These are phyloP conservation scores for Camellia lanceoleosa DNA, from an alignment of 148 eudicot species.

Conservation along the genomic window DNA sequence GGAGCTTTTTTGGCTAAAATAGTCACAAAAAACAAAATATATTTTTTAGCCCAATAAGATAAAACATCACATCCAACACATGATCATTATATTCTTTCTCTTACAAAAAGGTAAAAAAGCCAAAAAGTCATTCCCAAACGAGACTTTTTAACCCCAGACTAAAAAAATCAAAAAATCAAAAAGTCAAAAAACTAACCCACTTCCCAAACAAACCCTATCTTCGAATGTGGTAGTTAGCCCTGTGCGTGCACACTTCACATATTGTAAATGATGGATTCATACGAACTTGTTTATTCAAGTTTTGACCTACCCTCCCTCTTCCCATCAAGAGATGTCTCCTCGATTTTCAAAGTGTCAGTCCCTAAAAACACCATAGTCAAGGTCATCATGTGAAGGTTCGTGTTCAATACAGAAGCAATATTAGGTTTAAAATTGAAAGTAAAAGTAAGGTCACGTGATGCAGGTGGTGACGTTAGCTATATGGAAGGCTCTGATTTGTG, in stretches of 20 bases:
- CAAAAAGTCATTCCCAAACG: too few species aligned
- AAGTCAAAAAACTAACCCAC: too few species aligned
- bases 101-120: too few species aligned
- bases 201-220: background rate
- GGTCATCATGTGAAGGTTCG: background rate
- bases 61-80: too few species aligned
- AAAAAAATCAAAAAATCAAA: too few species aligned
- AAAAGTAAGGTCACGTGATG: background rate
- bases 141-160: too few species aligned
- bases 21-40: too few species aligned
- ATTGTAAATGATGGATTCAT: conserved; percentile 11
- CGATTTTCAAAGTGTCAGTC: background rate
- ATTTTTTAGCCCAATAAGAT: too few species aligned
- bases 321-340: background rate
- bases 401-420: conserved; percentile 2
- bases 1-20: too few species aligned
- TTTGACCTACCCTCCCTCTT: background rate
- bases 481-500: conserved; percentile 1
- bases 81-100: too few species aligned
- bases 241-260: background rate
- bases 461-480: background rate
- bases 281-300: background rate
- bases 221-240: background rate
- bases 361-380: background rate
- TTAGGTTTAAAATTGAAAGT: background rate